Evolutionary conservation across 768 basidiomycete species (phyloP).

Genomic region (Serendipita vermifera): DNA sequence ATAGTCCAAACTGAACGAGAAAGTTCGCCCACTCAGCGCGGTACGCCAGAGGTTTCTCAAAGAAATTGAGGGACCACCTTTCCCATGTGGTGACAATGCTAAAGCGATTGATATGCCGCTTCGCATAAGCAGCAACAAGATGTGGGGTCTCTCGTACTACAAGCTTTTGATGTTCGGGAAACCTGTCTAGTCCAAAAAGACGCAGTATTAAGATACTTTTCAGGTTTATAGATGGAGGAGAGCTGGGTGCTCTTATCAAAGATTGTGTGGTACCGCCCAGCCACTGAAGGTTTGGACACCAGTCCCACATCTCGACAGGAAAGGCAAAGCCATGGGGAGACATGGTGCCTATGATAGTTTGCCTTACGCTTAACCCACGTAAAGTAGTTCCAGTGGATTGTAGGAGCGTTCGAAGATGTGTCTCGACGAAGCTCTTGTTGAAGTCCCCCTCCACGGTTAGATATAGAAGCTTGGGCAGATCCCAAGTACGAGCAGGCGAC

Average conservation of each 20-base stretch:
- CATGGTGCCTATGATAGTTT: background rate
- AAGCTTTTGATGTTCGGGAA: background rate
- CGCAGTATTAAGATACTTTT: background rate
- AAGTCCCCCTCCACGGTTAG: background rate
- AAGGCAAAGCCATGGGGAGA: background rate
- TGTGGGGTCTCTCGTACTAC: slow-evolving; percentile 1
- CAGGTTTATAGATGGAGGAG: background rate
- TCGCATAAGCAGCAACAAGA: background rate
- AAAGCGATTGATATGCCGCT: background rate
- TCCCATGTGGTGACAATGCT: background rate
- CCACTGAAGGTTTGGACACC: slow-evolving; percentile 2
- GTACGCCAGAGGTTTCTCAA: background rate
- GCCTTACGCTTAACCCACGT: background rate
- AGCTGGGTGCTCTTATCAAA: background rate
- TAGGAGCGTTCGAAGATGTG: background rate
- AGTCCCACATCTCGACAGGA: background rate
- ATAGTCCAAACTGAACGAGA: background rate
- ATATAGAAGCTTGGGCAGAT: background rate
- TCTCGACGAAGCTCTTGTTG: background rate
- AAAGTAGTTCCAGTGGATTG: background rate
- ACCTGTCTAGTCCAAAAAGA: background rate
- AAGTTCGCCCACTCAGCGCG: slow-evolving; percentile 2
- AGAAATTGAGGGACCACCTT: background rate
- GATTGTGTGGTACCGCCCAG: background rate
- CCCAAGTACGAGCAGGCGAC: background rate